Evolutionary conservation across 2,329 filamentous ascomycete species (phyloP), one percentile per base, ranked within the genome.

Genomic region (Blastomyces parvus): DNA sequence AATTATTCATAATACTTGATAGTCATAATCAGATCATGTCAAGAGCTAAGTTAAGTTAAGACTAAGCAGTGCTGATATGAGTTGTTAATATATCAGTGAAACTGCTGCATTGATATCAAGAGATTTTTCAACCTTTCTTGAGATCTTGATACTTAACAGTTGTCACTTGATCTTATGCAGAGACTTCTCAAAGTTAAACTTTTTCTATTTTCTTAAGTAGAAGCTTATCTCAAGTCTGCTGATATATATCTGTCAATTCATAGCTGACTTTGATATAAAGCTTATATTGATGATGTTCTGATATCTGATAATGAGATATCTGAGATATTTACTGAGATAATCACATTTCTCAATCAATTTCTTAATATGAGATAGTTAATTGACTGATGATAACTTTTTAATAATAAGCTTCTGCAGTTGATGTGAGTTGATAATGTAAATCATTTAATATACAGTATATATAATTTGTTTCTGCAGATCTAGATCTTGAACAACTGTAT

Each of bases 41-140:
- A 50, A 50, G 46, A 50, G 46, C n/a, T 11, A 50, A 50, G 46
- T 50, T n/a, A 25, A 50, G 46, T 50, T 50, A 50, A 50, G 46
- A 50, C 46, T 50, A 50, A 72, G 67, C 30, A 73, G 62, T 38
- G 64, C 68, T 63, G 70, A 64, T 19, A 67, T 67, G 42, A 71
- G 68, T 62, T 64, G 67, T 64, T 67, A 70, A 63, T 73, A 57
- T 38, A 42, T 66, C 27, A 65, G 59, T 17, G 68, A 66, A 63
- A 73, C 67, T 44, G 70, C 59, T 63, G 67, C 62, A 46, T 61
- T 62, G 53, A 59, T 58, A 58, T 66, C 50, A 40, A 70, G 61
- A 60, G 64, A 66, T 55, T 64, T 68, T 48, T 65, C 62, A 9
- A 67, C 63, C 33, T 66, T 58, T 33, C 69, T 22, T 44, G 55